A percentile compares a stretch with the other conserved stretches of the same genome.
Conservation (phyloP, 805 yeast species). For the Kodamaea neixiangensis region DNA sequence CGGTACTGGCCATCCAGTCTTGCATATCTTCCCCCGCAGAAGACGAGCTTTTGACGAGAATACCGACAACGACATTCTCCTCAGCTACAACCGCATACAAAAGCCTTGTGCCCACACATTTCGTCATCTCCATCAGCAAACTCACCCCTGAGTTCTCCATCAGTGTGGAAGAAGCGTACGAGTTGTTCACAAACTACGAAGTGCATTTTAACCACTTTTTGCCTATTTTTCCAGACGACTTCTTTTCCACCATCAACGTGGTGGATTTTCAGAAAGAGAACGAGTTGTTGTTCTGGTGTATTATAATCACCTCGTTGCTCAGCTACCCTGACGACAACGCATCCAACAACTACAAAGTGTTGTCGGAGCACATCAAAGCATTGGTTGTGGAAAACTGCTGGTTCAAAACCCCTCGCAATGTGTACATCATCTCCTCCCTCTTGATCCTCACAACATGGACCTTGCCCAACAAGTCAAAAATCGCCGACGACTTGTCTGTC, state of each 20-base stretch:
- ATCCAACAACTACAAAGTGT: conserved; percentile 21
- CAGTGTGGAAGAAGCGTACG: conserved; percentile 14
- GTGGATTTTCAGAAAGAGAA: conserved; percentile 24
- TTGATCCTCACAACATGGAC: conserved; percentile 49
- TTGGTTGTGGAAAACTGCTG: conserved; percentile 45
- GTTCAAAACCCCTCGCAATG: conserved; percentile 47
- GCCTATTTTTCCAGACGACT: conserved; percentile 30
- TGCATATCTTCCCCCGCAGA: conserved; percentile 15
- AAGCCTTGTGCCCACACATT: conserved; percentile 2
- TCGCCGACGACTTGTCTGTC: conserved; percentile 34
- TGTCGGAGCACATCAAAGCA: conserved; percentile 35
- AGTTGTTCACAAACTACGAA: conserved; percentile 25
- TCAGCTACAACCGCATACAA: background rate
- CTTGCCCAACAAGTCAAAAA: conserved; percentile 30
- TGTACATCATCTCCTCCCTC: conserved; percentile 39
- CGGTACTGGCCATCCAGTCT: conserved; percentile 16
- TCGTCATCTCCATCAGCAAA: background rate
- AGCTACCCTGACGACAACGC: conserved; percentile 17
- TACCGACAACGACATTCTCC: background rate
- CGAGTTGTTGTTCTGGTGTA: conserved; percentile 43
- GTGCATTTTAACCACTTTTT: conserved; percentile 30
- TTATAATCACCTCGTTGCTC: conserved; percentile 36
- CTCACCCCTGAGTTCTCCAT: conserved; percentile 11
- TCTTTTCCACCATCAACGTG: conserved; percentile 17
- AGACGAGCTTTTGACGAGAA: background rate